Conservation (phyloP, 108 stramenopile genomes). For the Hondaea fermentalgiana region DNA sequence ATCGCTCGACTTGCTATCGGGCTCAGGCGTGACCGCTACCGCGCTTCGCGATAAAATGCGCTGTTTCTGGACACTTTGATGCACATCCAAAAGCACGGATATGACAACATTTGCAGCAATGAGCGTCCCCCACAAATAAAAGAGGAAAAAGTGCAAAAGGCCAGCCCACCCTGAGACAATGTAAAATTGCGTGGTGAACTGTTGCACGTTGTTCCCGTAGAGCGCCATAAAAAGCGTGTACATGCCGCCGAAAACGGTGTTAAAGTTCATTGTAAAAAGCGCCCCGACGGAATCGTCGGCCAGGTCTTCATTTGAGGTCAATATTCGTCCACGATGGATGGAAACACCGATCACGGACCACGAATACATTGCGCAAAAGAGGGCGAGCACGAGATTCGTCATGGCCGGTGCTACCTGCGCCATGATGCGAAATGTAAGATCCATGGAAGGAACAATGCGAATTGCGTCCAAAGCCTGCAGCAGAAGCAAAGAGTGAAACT, state of each 20-base stretch:
- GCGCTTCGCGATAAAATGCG: too few relatives aligned
- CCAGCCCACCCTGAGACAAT: not conserved
- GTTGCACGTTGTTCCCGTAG: slow-evolving; percentile 7
- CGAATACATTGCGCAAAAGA: not conserved
- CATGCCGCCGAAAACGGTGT: not conserved
- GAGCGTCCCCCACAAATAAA: not conserved
- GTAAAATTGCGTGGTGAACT: not conserved
- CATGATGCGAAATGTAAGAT: not conserved
- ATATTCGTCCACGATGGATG: not conserved
- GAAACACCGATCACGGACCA: not conserved
- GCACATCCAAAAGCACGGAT: not conserved
- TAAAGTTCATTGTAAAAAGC: not conserved
- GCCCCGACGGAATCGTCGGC: not conserved
- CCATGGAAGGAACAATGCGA: not conserved
- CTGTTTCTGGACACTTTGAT: not conserved
- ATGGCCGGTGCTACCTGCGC: not conserved
- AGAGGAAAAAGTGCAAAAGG: not conserved
- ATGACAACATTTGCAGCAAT: not conserved
- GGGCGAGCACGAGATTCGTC: not conserved
- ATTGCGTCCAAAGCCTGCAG: not conserved
- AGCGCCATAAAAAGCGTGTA: not conserved
- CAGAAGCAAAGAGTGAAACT: not conserved
- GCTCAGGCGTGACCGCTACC: too few relatives aligned
- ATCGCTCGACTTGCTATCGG: too few relatives aligned
- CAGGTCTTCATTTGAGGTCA: not conserved